Percentiles rank a stretch among this genome's conserved stretches.
phyloP scores from a whole-genome alignment of 306 rosid species.

The Sphenostylis stenocarpa region DNA sequence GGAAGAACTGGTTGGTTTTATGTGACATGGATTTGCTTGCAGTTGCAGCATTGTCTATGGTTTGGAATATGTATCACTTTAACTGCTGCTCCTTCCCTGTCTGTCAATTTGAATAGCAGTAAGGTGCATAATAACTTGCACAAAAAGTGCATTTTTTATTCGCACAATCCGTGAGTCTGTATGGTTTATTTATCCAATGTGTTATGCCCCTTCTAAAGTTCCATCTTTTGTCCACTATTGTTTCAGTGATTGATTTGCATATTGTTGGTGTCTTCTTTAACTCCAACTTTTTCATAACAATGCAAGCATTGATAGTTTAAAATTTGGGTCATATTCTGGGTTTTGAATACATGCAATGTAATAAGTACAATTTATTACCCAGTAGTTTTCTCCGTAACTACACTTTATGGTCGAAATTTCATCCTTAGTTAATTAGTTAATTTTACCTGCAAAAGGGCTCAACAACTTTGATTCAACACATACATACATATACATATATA shows the following conservation, averaged over 20 bases:
- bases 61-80: constrained; percentile 40
- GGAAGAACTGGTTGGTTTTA: constrained; percentile 11
- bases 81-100: background rate
- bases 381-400: background rate
- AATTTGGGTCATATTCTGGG: constrained; percentile 4
- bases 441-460: constrained; percentile 21
- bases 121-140: constrained; percentile 29
- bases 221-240: constrained; percentile 13
- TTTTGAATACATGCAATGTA: constrained; percentile 12
- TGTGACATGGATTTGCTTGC: constrained; percentile 24
- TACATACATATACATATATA: background rate
- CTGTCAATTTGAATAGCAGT: constrained; percentile 10
- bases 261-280: constrained; percentile 15
- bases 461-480: background rate
- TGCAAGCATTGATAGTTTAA: background rate
- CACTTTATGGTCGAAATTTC: too few species aligned
- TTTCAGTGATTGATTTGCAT: background rate
- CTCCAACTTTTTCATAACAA: background rate
- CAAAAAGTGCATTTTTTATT: background rate
- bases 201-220: constrained; percentile 1
- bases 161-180: background rate
- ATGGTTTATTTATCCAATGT: background rate
- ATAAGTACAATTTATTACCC: constrained; percentile 6
- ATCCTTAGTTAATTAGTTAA: constrained; percentile 31
- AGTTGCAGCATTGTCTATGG: constrained; percentile 26